Evolutionary conservation across 2,329 filamentous ascomycete species (phyloP), one percentile per base, ranked within the genome.

Genomic region (Sporothrix humicola): DNA sequence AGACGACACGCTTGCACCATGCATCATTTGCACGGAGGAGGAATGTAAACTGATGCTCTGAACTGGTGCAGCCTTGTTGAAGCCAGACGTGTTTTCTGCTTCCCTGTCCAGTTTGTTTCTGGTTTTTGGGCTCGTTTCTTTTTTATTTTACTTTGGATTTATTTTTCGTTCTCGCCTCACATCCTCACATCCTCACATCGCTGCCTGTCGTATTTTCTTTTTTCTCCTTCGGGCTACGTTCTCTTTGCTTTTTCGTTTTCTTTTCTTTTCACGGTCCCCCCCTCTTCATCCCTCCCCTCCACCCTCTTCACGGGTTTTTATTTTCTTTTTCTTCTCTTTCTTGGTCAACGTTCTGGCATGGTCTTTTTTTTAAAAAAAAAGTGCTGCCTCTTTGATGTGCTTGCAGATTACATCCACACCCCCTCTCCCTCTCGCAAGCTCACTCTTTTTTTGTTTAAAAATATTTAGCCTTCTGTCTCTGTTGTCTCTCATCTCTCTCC

Each of bases 11-110:
- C 61, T 20, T 61, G 31, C 10, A 42, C 58, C 58, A 61, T 61
- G 58, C 23, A 59, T 7, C 23, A 26, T 26, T 12, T 10, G 46
- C 58, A 20, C 59, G 15, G 61, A 66, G 61, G 20, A 66, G 61
- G 61, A 66, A 48, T 66, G 54, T 23, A n/a, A 46, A 48, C 42
- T 26, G 61, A 48, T 54, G 46, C 31, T 37, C 31, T 37, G 31
- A 37, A 44, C 31, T 10, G 66, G 42, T 50, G 66, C 66, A 69
- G 66, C 66, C 31, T 69, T 42, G 66, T 23, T 56, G 66, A 56
- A 31, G 26, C 61, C 61, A 66, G 20, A 48, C 9, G 61, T 66
- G 61, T 44, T 7, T 48, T 20, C 23, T 37, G 26, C 44, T 65
- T 66, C 20, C 61, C 42, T 9, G 23, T 65, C 5, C 15, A n/a